Evolutionary conservation across 352 stramenopile species (phyloP), one percentile per base, ranked within the genome.

Genomic region (Globisporangium acanthophoron): DNA sequence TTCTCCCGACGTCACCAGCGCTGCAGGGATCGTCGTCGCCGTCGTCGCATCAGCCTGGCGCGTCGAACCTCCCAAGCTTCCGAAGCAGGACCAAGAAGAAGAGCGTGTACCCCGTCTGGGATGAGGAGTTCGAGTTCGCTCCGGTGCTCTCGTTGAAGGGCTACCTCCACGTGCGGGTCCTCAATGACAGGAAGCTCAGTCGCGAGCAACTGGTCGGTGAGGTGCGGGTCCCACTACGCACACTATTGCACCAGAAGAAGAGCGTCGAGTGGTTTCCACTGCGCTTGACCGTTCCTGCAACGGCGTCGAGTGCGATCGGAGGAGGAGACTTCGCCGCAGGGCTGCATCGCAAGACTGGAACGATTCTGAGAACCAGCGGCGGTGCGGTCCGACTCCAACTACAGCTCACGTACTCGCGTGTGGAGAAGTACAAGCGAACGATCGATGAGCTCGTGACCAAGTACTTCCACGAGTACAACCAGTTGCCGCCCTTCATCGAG

Each of bases 21-120:
- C 15, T 9, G 12, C 6, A 31, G 18, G 16, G 24, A 27, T 27
- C 41, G 41, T 24, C 41, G 41, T 21, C 33, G 8, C 11, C 33
- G 8, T 11, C 33, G 3, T 37, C 33, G 1, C 11, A 37, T 37
- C 33, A 37, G 33, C 33, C 33, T 11, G 5, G 6, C 3, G 8
- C 33, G 8, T 11, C 13, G 21, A 16, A 61, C 3, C 27, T 39
- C 1, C 46, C 60, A 37, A 60, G 51, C 12, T 70, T 85, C 18
- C 83, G 80, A 24, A 93, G 77, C 21, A 70, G 70, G 20, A 93
- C 80, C 12, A 74, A 82, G 52, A 86, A 86, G 67, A 81, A 86
- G 60, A 90, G 66, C 44, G 66, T 90, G 64, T 93, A 87, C 62
- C 83, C 83, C 1, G 65, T 89, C 2, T 93, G 83, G 83, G 77